Base-by-base conservation (phyloP, 2,329 filamentous ascomycete genomes). In the Drechslerella coelobrocha region DNA sequence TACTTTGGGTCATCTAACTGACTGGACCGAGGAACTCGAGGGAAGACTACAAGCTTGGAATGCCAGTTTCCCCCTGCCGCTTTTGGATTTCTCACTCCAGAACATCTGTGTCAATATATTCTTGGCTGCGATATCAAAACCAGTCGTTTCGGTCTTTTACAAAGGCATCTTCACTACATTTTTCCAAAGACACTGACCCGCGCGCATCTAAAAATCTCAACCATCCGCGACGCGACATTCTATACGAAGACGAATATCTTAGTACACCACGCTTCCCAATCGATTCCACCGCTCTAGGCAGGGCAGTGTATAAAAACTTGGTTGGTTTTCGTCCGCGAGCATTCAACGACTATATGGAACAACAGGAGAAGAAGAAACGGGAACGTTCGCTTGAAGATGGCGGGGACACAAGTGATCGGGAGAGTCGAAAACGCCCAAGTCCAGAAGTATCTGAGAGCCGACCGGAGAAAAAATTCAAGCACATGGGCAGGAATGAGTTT, bases 261-360 rank as follows among this genome's bases (percentile, higher is more conserved):
- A 29, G 41, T 9, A 21, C 8, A 19, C 45, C 47, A 2, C 52
- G 66, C 34, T 31, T 59, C 21, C 59, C 66, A 10, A n/a, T 54
- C n/a, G 14, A 37, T 14, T 48, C 37, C 10, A 39, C 24, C 21
- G 12, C 2, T 37, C 51, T 53, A 19, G 24, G 45, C 2, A 43
- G 34, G 24, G 26, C 14, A 5, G 61, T 63, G 34, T 71, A 63
- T 41, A 14, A 24, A 23, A 53, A 71, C 37, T 41, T 71, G 17
- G 66, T 71, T 26, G 66, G 66, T 39, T 9, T 41, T 24, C 66
- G 66, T 29, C 66, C 66, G 5, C 24, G 66, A 60, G 60, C 66
- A 8, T 71, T 52, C 54, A 61, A 59, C 52, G 34, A 63, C 43
- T 59, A 57, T 61, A 68, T 72, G 73, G 56, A 63, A 17, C 48